These are phyloP conservation scores for Coelastrella sp. DNA, from an alignment of 139 green algal species.

Conservation along the genomic window DNA sequence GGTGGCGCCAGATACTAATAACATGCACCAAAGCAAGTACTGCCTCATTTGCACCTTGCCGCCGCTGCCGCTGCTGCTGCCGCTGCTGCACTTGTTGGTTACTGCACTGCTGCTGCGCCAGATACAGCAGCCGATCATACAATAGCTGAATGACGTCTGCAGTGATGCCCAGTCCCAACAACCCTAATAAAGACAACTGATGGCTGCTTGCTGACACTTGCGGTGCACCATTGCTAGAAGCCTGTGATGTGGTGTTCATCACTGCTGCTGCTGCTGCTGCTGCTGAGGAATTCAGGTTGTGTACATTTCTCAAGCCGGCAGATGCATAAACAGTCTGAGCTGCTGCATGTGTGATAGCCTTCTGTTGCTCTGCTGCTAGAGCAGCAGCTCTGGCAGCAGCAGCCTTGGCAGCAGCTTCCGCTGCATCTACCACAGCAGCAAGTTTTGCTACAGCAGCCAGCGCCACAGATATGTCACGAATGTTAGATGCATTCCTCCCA, in stretches of 20 bases:
- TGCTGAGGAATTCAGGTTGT: background rate
- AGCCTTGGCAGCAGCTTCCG: background rate
- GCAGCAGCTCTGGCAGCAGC: background rate
- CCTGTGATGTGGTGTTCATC: too few species aligned
- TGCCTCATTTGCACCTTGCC: background rate
- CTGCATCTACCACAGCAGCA: background rate
- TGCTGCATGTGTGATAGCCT: background rate
- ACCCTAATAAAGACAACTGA: background rate
- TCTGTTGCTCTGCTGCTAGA: background rate
- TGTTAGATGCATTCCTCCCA: background rate
- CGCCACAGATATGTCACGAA: background rate
- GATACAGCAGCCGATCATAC: too few species aligned
- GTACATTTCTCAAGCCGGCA: background rate
- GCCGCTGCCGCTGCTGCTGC: background rate
- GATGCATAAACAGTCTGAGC: background rate
- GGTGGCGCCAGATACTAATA: background rate
- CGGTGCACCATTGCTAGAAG: too few species aligned
- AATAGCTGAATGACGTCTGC: too few species aligned
- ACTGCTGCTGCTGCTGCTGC: too few species aligned
- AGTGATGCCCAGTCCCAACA: background rate
- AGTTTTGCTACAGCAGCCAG: slow-evolving; percentile 13
- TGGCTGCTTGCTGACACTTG: too few species aligned
- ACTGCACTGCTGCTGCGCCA: background rate
- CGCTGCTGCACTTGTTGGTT: background rate
- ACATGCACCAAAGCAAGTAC: background rate